These are phyloP conservation scores for Rutstroemia sp. DNA, from an alignment of 2,329 filamentous ascomycete species.

Conservation along the genomic window DNA sequence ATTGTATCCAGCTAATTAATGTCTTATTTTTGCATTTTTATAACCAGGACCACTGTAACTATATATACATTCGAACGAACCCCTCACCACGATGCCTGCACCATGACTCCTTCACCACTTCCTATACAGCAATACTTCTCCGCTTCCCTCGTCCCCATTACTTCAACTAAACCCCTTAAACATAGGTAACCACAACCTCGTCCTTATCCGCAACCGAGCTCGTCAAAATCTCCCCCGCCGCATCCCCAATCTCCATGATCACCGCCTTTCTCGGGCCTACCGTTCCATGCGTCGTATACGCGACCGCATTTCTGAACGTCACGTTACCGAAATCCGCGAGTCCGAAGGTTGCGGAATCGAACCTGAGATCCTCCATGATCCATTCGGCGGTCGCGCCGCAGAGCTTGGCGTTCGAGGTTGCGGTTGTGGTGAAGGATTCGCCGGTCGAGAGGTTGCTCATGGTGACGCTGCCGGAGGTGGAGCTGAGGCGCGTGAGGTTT, in stretches of 20 bases:
- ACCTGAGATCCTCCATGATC: conserved; percentile 43
- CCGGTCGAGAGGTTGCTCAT: conserved; percentile 40
- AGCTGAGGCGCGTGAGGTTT: conserved; percentile 30
- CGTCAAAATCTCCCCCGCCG: background rate
- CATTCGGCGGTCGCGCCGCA: conserved; percentile 43
- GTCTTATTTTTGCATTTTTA: too few relatives aligned
- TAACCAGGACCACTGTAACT: too few relatives aligned
- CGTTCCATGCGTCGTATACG: background rate
- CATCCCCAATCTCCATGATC: background rate
- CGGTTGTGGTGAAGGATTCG: conserved; percentile 34
- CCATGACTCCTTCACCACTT: too few relatives aligned
- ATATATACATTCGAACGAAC: too few relatives aligned
- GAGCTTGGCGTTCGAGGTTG: conserved; percentile 28
- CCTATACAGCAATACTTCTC: too few relatives aligned
- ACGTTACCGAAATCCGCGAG: conserved; percentile 40
- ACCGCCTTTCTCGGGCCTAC: background rate
- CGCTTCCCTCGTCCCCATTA: too few relatives aligned
- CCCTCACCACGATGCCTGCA: too few relatives aligned
- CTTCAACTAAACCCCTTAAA: background rate
- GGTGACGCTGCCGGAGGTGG: conserved; percentile 35
- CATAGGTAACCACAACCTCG: background rate
- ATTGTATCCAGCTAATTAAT: too few relatives aligned
- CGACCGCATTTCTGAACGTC: conserved; percentile 31
- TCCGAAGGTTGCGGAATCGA: conserved; percentile 30
- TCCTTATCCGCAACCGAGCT: background rate